Base-by-base conservation (phyloP, 1,139 yeast genomes). In the Wickerhamomyces sp. region DNA sequence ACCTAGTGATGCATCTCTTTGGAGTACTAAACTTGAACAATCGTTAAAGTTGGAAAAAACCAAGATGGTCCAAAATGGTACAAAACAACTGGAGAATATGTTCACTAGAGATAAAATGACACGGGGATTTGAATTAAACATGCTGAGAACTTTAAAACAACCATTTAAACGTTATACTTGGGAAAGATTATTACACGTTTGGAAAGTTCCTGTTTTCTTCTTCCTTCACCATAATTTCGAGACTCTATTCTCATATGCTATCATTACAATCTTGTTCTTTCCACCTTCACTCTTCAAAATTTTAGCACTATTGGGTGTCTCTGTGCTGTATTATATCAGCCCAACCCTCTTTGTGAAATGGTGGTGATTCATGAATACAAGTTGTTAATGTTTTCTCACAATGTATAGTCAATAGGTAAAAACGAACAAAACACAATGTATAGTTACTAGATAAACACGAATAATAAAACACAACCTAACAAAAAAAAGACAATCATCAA, bases 31-130 rank as follows among this genome's bases (percentile, higher is more conserved):
- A 0, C 64, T 91, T 57, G 63, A 68, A n/a, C 63, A 67, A 37
- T 75, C 67, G 43, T 69, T 65, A 49, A 61, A 61, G 6, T 63
- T 68, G 15, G 67, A 65, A 23, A 71, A 66, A 37, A 48, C 46
- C 1, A 47, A 47, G 39, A 65, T 84, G 57, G 74, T 76, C 2
- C 59, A 61, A 7, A 77, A 76, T 53, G 91, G 91, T 4, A 64
- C 71, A 33, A 58, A 60, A 14, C 69, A 81, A 49, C 84, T 81
- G 0, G 51, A 70, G n/a, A 60, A 67, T 18, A 63, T 69, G 34
- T 88, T 87, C 58, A 78, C 90, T 13, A 68, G 84, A 47, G 71
- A 68, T 9, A 77, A 80, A 42, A 83, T 87, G 85, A 81, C 87
- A 34, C 55, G 65, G 44, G 67, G 72, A 33, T 78, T 86, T 54